Conservation (phyloP, 345 rosid genomes). For the Pistacia vera region DNA sequence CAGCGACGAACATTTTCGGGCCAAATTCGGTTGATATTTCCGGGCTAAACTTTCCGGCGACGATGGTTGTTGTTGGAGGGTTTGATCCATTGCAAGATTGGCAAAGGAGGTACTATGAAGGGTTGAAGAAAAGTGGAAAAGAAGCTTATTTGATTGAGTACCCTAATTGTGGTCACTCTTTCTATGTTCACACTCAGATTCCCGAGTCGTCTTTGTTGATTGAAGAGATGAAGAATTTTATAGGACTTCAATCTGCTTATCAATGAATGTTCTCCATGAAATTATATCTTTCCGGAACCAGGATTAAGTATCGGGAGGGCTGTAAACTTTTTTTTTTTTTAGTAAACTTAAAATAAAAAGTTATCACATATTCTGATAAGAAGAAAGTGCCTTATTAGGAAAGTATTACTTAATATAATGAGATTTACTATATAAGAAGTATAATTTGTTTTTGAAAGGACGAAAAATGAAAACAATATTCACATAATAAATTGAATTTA, state of each 20-base stretch:
- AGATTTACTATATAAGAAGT: too few relatives aligned
- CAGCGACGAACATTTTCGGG: background rate
- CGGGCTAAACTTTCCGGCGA: constrained; percentile 8
- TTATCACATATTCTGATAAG: too few relatives aligned
- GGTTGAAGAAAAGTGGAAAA: constrained; percentile 30
- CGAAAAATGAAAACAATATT: too few relatives aligned
- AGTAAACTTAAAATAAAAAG: too few relatives aligned
- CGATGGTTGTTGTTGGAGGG: constrained; percentile 16
- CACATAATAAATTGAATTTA: too few relatives aligned
- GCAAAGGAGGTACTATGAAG: constrained; percentile 33
- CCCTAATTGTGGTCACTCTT: constrained; percentile 11
- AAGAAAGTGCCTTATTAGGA: too few relatives aligned
- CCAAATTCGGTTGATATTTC: constrained; percentile 13
- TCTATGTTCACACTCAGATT: constrained; percentile 28
- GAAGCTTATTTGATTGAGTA: constrained; percentile 21
- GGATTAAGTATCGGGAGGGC: too few relatives aligned
- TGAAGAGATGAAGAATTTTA: constrained; percentile 24
- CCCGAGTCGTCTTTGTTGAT: constrained; percentile 26
- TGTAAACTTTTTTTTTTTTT: too few relatives aligned
- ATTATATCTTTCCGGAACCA: too few relatives aligned
- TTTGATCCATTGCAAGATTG: constrained; percentile 38
- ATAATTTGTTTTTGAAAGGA: too few relatives aligned
- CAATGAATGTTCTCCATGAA: too few relatives aligned
- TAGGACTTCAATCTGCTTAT: background rate
- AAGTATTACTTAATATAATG: too few relatives aligned